Evolutionary conservation across 2,329 filamentous ascomycete genomes (phyloP).

Genomic region (Elsinoe batatas): DNA sequence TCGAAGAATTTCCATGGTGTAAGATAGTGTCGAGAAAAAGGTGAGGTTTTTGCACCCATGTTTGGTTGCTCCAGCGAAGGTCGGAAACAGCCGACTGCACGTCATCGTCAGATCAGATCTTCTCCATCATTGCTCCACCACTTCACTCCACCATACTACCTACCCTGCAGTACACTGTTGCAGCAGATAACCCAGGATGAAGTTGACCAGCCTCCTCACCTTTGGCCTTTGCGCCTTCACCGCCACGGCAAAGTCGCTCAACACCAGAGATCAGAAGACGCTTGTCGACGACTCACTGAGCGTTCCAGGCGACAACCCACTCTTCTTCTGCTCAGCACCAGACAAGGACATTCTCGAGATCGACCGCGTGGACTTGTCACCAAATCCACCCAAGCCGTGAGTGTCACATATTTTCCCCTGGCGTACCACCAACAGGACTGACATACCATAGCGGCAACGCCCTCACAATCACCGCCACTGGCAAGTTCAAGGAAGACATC

Average conservation of each 20-base stretch:
- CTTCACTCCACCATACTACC: neutral
- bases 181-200: constrained; percentile 21
- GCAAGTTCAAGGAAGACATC: constrained; percentile 63
- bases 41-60: neutral
- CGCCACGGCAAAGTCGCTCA: constrained; percentile 22
- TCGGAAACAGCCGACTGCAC: neutral
- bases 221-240: constrained; percentile 22
- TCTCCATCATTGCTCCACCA: neutral
- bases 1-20: no score
- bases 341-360: constrained; percentile 63
- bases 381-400: constrained; percentile 82
- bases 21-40: no score
- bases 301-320: constrained; percentile 76
- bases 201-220: constrained; percentile 22
- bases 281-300: constrained; percentile 42
- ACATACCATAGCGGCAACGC: constrained; percentile 55
- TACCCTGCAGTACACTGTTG: neutral
- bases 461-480: constrained; percentile 69
- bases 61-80: constrained; percentile 5
- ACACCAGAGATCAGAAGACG: constrained; percentile 17
- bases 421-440: constrained; percentile 1
- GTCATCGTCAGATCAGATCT: constrained; percentile 5
- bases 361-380: constrained; percentile 65
- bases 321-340: constrained; percentile 67
- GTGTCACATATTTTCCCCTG: neutral